Evolutionary conservation across 352 stramenopile species (phyloP), one percentile per base, ranked within the genome.

Genomic region (Phytophthora lateralis): DNA sequence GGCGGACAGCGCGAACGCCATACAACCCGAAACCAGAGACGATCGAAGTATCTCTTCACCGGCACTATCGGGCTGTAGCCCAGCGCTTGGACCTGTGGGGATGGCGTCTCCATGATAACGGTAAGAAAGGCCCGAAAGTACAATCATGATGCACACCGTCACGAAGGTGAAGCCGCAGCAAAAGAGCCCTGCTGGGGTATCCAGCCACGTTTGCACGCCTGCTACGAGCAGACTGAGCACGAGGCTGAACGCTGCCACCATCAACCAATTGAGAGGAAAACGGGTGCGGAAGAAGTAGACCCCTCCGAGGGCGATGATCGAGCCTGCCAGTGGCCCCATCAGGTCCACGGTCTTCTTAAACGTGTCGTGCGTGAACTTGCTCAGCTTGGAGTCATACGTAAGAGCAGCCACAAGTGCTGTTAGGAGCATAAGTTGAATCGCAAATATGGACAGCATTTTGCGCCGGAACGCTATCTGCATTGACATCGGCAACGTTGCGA

Each of bases 401-500:
- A 77, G 44, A 15, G 60, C 29, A 12, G 60, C 66, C 44, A 66
- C 64, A 4, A 80, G 42, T n/a, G 57, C 52, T 6, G 75, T 77
- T 4, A 82, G 59, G 4, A 79, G 41, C 48, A 82, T 55, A 21
- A 85, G 43, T 37, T 85, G 76, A 21, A 77, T 18, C 26, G 71
- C 71, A 38, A 80, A 82, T 14, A 85, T 69, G 11, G 64, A 66
- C 35, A 85, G 35, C 63, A 85, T 76, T 29, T 80, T 82, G 21
- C 68, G 68, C 0, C 76, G 73, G 42, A 85, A 85, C 2, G 69
- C 70, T 18, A 78, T 66, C 39, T 82, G 75, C 58, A 82, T 70
- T 2, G 61, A 30, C 21, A 85, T 50, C 4, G 72, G 75, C 21
- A 85, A 56, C 30, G 48, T 64, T 1, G 69, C 64, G 38, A 76